Percentiles rank a stretch among this genome's conserved stretches.
Evolutionary conservation across 768 basidiomycete genomes (phyloP).

Genomic region (Trametes villosa): DNA sequence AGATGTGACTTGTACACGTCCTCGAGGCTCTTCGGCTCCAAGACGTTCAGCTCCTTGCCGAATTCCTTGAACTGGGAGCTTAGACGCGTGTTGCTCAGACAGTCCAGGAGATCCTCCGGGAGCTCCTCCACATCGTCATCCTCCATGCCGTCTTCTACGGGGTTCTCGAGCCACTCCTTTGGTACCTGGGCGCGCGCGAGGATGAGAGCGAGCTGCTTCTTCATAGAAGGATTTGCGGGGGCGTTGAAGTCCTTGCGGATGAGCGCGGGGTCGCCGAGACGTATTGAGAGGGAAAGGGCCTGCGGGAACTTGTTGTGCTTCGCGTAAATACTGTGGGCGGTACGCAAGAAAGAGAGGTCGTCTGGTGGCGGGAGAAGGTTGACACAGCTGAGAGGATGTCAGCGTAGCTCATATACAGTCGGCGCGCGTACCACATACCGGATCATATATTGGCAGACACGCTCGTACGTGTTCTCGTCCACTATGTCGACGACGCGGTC

Average conservation of each 20-base stretch:
- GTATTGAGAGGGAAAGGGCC: slow-evolving; percentile 84
- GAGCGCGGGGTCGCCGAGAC: slow-evolving; percentile 78
- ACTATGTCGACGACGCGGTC: slow-evolving; percentile 76
- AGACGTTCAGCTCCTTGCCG: slow-evolving; percentile 91
- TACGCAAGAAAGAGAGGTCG: slow-evolving; percentile 85
- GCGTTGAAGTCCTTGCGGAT: slow-evolving; percentile 88
- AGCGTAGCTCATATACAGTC: slow-evolving; percentile 1
- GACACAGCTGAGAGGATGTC: slow-evolving; percentile 64
- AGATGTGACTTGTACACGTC: slow-evolving; percentile 98
- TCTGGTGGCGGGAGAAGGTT: slow-evolving; percentile 91
- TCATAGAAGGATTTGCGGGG: slow-evolving; percentile 94
- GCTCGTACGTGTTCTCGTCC: slow-evolving; percentile 83
- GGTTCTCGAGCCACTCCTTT: slow-evolving; percentile 81
- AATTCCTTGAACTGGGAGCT: slow-evolving; percentile 87
- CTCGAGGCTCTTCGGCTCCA: slow-evolving; percentile 88
- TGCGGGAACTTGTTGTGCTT: slow-evolving; percentile 89
- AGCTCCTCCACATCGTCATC: slow-evolving; percentile 63
- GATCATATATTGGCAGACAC: slow-evolving; percentile 97
- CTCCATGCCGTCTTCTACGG: slow-evolving; percentile 52
- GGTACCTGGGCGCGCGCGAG: slow-evolving; percentile 93
- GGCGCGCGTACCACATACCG: slow-evolving; percentile 65
- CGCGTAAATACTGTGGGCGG: slow-evolving; percentile 88
- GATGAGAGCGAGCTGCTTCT: slow-evolving; percentile 91
- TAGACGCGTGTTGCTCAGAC: slow-evolving; percentile 83
- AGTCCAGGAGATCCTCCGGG: slow-evolving; percentile 82